Evolutionary conservation across 2,329 filamentous ascomycete genomes (phyloP).

Genomic region (Cladobotryum protrusum): DNA sequence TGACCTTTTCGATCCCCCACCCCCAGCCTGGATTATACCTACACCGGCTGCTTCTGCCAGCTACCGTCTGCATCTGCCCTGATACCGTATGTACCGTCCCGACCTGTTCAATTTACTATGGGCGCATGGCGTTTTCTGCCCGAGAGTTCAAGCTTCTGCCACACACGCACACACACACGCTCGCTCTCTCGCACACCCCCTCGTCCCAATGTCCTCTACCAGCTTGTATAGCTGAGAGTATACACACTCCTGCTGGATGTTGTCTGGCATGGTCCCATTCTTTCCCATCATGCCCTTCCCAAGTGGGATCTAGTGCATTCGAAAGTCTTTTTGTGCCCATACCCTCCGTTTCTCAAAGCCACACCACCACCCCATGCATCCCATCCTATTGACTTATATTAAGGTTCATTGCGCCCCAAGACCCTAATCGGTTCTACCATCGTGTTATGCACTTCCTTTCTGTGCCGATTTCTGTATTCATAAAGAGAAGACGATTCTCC

Average conservation of each 20-base stretch:
- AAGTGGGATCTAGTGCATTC: constrained; percentile 10
- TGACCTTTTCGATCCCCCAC: constrained; percentile 12
- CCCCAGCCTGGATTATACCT: constrained; percentile 10
- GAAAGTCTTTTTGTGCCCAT: neutral
- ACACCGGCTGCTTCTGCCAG: neutral
- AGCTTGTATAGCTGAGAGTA: constrained; percentile 4
- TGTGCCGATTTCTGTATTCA: neutral
- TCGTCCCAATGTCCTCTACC: constrained; percentile 1
- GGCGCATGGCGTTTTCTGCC: constrained; percentile 9
- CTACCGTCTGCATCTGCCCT: constrained; percentile 6
- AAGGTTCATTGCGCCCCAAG: constrained; percentile 11
- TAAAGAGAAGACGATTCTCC: too few species aligned
- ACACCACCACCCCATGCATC: constrained; percentile 3
- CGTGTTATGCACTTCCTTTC: neutral
- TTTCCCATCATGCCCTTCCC: constrained; percentile 8
- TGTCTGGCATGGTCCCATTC: constrained; percentile 2
- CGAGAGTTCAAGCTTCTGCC: neutral
- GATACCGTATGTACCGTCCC: neutral
- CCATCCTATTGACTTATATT: constrained; percentile 12
- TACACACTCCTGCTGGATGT: constrained; percentile 7
- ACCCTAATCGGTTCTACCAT: neutral
- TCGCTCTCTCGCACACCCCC: constrained; percentile 6
- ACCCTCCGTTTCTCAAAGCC: constrained; percentile 7
- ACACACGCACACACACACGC: neutral
- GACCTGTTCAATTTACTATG: constrained; percentile 4